Base-by-base conservation (phyloP, 176 grass and related monocot species). In the Musa schizocarpa region DNA sequence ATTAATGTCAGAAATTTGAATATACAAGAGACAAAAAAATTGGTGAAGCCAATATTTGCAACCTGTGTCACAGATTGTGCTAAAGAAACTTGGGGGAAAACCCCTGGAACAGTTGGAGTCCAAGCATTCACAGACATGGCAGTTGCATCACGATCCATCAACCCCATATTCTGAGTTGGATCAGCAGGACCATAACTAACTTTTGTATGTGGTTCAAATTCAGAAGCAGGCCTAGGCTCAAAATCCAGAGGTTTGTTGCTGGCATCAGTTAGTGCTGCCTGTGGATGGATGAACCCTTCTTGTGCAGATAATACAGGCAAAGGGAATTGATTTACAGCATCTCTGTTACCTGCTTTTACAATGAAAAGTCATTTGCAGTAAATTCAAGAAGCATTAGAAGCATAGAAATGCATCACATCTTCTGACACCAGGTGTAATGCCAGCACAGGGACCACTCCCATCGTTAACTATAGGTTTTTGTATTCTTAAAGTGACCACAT, bases 231-330 rank as follows among this genome's bases (percentile, higher is more conserved):
- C 68, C 79, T 84, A 66, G 72, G 78, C 72, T 92, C 73, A 53
- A 85, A 92, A 68, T 92, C 87, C 77, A 89, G 82, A 16, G 82
- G 87, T 34, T 85, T 85, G 57, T 89, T 78, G 66, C 84, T 89
- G 12, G 52, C 22, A 73, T 74, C 72, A 70, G 68, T 70, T 77
- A 92, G 72, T 83, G 49, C 67, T 69, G 66, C 13, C 49, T 79
- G 54, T 9, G 20, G 78, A 65, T 26, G 79, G 69, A 79, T 65
- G 68, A 92, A 88, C 66, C 85, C 85, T 57, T 74, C 72, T 74
- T 55, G 72, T 3, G 16, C 12, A 16, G 68, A 51, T 70, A 70
- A 20, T 49, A 19, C 13, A 51, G 68, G 43, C 43, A 51, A 50
- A 70, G 34, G 68, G 10, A 70, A 70, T 16, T 52, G 68, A 70